These are phyloP conservation scores for Candida insectorum DNA, from an alignment of 805 yeast species.

Conservation along the genomic window DNA sequence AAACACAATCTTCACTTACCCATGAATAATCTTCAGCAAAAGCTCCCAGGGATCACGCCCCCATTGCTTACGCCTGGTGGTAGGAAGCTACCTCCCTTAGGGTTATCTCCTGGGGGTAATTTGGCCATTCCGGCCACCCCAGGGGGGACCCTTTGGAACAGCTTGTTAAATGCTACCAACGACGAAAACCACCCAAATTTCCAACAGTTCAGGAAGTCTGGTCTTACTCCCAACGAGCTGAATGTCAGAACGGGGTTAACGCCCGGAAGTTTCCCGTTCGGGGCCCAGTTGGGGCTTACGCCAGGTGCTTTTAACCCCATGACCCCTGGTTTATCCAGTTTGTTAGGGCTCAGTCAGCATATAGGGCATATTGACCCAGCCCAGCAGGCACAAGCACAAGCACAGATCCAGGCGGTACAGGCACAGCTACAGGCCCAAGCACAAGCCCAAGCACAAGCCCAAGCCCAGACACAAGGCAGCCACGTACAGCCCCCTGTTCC, in stretches of 20 bases:
- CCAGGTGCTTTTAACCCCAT: constrained; percentile 42
- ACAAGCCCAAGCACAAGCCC: constrained; percentile 6
- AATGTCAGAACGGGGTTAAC: constrained; percentile 68
- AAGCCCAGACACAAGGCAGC: constrained; percentile 4
- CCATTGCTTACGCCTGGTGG: constrained; percentile 59
- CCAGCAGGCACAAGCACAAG: constrained; percentile 8
- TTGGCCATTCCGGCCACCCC: constrained; percentile 43
- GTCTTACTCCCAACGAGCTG: constrained; percentile 66
- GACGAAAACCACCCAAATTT: background rate
- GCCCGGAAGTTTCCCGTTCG: constrained; percentile 48
- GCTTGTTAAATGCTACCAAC: constrained; percentile 41
- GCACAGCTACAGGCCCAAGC: constrained; percentile 3
- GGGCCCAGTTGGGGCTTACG: constrained; percentile 25
- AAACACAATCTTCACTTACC: constrained; percentile 33
- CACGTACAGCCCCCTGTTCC: too few relatives aligned
- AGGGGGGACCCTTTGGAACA: constrained; percentile 47
- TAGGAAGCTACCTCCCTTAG: constrained; percentile 52
- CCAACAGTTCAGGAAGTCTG: background rate
- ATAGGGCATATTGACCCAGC: background rate
- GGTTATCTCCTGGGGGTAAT: constrained; percentile 42
- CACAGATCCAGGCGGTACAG: constrained; percentile 8
- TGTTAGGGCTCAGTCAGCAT: constrained; percentile 22
- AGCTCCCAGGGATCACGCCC: constrained; percentile 42
- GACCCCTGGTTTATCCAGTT: constrained; percentile 45
- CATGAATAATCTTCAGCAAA: constrained; percentile 21